phyloP scores from a whole-genome alignment of 768 basidiomycete genomes.

The Mycena floridula region DNA sequence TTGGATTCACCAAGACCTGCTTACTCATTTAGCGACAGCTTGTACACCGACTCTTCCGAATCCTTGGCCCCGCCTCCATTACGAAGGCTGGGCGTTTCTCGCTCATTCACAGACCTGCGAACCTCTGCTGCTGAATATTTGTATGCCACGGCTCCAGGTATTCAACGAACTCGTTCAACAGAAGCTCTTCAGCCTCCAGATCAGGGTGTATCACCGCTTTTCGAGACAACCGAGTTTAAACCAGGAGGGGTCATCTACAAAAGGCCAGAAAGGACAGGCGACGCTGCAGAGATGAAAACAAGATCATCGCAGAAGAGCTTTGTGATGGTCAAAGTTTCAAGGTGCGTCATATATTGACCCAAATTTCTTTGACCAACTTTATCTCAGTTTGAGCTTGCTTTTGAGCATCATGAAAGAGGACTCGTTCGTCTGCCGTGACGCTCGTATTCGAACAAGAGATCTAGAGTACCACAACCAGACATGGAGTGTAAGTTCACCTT shows the following conservation, averaged over 20 bases:
- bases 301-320: conserved; percentile 83
- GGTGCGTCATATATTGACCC: conserved; percentile 32
- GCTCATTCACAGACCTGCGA: conserved; percentile 68
- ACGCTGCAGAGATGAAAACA: conserved; percentile 76
- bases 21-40: too few relatives aligned
- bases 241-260: background rate
- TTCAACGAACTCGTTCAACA: conserved; percentile 35
- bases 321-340: conserved; percentile 68
- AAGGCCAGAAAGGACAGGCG: conserved; percentile 31
- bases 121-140: conserved; percentile 32
- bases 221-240: background rate
- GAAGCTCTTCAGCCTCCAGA: conserved; percentile 22
- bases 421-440: conserved; percentile 79
- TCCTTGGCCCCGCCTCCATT: conserved; percentile 33
- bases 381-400: conserved; percentile 56
- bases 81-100: conserved; percentile 51
- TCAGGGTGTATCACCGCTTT: background rate
- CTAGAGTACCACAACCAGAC: conserved; percentile 81
- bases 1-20: conserved; percentile 7
- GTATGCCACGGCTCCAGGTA: conserved; percentile 15
- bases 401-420: conserved; percentile 78
- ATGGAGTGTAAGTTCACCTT: conserved; percentile 56
- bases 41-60: conserved; percentile 20
- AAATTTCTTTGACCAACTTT: conserved; percentile 6
- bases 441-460: conserved; percentile 71